phyloP scores from a whole-genome alignment of 192 early-diverging fungal genomes.

The Pilobolus umbonatus region DNA sequence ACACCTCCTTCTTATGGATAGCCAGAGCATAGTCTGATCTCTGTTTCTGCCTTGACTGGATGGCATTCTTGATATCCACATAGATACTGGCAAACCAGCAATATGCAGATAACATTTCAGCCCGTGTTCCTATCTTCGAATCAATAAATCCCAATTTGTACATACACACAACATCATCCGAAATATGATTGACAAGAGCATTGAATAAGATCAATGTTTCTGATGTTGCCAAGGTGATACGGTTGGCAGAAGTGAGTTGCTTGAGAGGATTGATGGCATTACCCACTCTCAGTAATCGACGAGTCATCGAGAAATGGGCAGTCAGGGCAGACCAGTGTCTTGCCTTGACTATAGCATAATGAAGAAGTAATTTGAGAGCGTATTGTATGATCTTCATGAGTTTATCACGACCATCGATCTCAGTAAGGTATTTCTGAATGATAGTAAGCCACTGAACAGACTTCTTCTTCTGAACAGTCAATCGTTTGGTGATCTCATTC shows the following conservation, averaged over 20 bases:
- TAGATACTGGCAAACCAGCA: conserved; percentile 69
- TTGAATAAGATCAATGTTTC: conserved; percentile 9
- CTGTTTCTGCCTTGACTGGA: conserved; percentile 36
- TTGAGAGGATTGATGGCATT: conserved; percentile 64
- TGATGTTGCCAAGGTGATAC: not conserved
- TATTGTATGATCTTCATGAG: conserved; percentile 77
- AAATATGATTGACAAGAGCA: conserved; percentile 51
- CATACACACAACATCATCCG: conserved; percentile 72
- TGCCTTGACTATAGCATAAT: conserved; percentile 27
- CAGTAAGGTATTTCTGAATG: conserved; percentile 56
- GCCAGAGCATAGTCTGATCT: too few relatives aligned
- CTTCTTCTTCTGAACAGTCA: not conserved
- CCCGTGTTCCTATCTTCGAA: conserved; percentile 41
- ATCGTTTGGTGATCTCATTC: not conserved
- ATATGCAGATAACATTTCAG: conserved; percentile 57
- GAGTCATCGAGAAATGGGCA: conserved; percentile 68
- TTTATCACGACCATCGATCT: conserved; percentile 85
- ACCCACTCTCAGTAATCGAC: conserved; percentile 70
- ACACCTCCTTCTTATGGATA: too few relatives aligned
- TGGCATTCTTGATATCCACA: conserved; percentile 56
- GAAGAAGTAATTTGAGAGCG: conserved; percentile 65
- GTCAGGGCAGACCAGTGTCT: conserved; percentile 44
- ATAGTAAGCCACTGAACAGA: conserved; percentile 18
- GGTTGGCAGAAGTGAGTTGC: conserved; percentile 29
- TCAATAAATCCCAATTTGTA: conserved; percentile 63